Conservation (phyloP, 495 filamentous ascomycete genomes). For the Filosporella fistucella region DNA sequence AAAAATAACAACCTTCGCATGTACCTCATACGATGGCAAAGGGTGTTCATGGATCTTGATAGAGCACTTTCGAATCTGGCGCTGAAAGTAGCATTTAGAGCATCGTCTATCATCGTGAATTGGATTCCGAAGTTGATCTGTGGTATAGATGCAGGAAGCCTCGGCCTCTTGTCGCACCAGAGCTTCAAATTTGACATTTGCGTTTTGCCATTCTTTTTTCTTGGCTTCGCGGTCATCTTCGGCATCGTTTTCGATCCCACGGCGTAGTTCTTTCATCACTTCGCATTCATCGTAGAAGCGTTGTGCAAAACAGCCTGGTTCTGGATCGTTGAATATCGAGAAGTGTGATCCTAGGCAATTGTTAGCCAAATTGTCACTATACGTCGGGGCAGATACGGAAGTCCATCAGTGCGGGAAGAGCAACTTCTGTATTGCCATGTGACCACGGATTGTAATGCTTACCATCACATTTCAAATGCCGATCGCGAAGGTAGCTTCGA, state of each 20-base stretch:
- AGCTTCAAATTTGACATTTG: conserved; percentile 26
- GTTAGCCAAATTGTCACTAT: too few relatives aligned
- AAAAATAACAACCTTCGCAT: conserved; percentile 18
- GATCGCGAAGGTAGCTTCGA: conserved; percentile 32
- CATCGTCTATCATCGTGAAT: conserved; percentile 30
- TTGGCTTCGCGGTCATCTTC: conserved; percentile 24
- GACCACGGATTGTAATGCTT: too few relatives aligned
- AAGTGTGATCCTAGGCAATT: background rate
- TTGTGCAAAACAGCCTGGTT: conserved; percentile 35
- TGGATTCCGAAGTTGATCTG: conserved; percentile 17
- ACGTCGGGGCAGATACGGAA: too few relatives aligned
- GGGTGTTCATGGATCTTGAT: conserved; percentile 11
- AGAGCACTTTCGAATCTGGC: conserved; percentile 20
- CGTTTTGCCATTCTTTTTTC: conserved; percentile 29
- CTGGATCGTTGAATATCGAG: conserved; percentile 36
- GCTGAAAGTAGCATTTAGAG: conserved; percentile 29
- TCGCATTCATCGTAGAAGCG: conserved; percentile 31
- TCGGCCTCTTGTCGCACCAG: conserved; percentile 23
- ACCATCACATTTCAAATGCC: conserved; percentile 19
- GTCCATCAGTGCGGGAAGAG: too few relatives aligned
- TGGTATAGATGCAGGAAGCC: conserved; percentile 23
- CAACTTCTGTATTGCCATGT: too few relatives aligned
- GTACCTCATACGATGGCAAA: conserved; percentile 4
- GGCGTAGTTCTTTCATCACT: conserved; percentile 14
- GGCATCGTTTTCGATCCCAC: conserved; percentile 32